These are phyloP conservation scores for Clonostachys chloroleuca DNA, from an alignment of 2,329 filamentous ascomycete genomes.

Conservation along the genomic window DNA sequence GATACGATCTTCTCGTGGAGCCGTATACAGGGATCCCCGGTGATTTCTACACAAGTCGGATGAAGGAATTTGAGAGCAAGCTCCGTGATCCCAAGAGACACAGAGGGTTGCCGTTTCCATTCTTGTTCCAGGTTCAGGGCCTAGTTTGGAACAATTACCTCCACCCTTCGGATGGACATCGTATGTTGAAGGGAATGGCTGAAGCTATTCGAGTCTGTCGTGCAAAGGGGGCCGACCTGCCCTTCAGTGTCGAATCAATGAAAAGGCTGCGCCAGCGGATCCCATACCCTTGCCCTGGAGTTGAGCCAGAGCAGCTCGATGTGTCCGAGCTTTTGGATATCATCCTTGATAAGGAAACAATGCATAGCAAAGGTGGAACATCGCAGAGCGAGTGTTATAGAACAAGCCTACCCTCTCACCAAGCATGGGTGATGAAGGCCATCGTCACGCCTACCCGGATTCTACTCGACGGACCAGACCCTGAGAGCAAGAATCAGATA, in stretches of 20 bases:
- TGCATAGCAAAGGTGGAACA: too few relatives aligned
- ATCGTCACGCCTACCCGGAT: constrained; percentile 56
- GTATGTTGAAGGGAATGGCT: constrained; percentile 39
- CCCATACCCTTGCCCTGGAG: constrained; percentile 47
- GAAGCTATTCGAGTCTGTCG: constrained; percentile 15
- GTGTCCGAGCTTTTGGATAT: constrained; percentile 30
- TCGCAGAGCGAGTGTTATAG: constrained; percentile 17
- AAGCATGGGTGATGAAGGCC: constrained; percentile 48
- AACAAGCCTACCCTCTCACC: constrained; percentile 22
- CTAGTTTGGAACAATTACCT: constrained; percentile 61
- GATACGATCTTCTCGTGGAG: constrained; percentile 7
- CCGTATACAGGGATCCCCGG: constrained; percentile 1
- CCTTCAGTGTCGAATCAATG: constrained; percentile 48
- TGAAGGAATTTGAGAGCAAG: constrained; percentile 24
- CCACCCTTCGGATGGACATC: constrained; percentile 43
- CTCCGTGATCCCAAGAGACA: constrained; percentile 11
- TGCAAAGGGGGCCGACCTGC: constrained; percentile 15
- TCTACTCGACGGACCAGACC: constrained; percentile 54
- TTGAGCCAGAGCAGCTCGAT: constrained; percentile 33
- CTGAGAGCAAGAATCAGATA: constrained; percentile 66
- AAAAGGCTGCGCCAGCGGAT: constrained; percentile 47
- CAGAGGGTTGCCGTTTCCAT: constrained; percentile 37
- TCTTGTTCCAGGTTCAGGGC: constrained; percentile 59
- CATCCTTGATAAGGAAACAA: constrained; percentile 31
- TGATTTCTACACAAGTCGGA: constrained; percentile 5